Evolutionary conservation across 129 eudicot genomes (phyloP), one percentile per base, ranked within the genome.

Genomic region (Flaveria linearis): DNA sequence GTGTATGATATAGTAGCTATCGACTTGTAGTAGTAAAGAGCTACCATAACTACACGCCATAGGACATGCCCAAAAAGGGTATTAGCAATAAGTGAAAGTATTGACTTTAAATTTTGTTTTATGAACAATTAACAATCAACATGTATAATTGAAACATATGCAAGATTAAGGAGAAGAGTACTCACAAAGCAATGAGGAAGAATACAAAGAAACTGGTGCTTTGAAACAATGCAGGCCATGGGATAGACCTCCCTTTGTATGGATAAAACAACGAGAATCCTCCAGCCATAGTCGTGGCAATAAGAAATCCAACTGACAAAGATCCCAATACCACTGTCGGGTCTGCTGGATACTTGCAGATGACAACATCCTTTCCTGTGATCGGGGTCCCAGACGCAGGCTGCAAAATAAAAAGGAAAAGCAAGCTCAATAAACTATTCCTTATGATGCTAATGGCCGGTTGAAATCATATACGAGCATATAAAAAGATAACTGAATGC

Each of bases 271-370:
- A 70, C 10, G 97, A 91, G 45, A 78, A 69, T 22, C 84, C 89
- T 46, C 98, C 98, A 16, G 87, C 85, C 46, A 78, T 71, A 1
- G 93, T 82, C 6, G 86, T 81, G 71, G 84, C 83, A 9, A 62
- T 52, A 5, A 94, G 96, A 78, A 89, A 91, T 10, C 74, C 96
- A 20, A 88, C 65, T 9, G 98, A 94, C 74, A 91, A 60, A 77
- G 81, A 91, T 62, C 98, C 98, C 78, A 94, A 83, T 6, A 68
- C 91, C 25, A 89, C 96, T 36, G 91, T 85, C 2, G 97, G 98
- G 57, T 94, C 96, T 0, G 91, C 76, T 63, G 97, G 91, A 82
- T 94, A 94, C 86, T 88, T 94, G 93, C 98, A 94, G 63, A 91
- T 86, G 39, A 91, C 89, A 9, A 84, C 85, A 46, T 86, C 97